Evolutionary conservation across 345 rosid species (phyloP), one percentile per base, ranked within the genome.

Genomic region (Populus pruinosa): DNA sequence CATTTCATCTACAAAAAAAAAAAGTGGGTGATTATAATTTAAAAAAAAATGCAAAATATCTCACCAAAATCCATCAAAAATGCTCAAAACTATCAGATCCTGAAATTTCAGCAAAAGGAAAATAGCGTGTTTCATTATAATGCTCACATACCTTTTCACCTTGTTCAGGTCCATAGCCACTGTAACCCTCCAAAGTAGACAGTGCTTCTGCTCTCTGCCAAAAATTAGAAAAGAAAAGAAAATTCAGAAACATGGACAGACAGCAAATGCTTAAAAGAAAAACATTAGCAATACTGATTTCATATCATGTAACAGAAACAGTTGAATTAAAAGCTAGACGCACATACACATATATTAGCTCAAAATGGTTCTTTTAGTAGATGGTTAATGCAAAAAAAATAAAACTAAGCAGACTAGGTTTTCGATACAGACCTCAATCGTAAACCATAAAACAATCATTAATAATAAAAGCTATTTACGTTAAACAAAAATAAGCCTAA

Each of bases 81-180:
- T 50, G 33, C 41, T 50, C 11, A 13, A 0, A 13, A 23, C 38
- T 31, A 63, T 13, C 5, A 56, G 67, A 43, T 50, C 35, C 67
- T 44, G 73, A 70, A 79, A 47, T 49, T 23, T 12, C 29, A 25
- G 39, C 29, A 64, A 62, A 49, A 17, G 4, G 31, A 21, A 27
- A 74, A 38, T 63, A 47, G 6, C 14, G 16, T 47, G 17, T 14
- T 13, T 53, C 43, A n/a, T 41, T 69, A 47, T 31, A 50, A 59
- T 74, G 44, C n/a, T 8, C 18, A 74, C 90, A 43, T 85, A 93
- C 99, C 77, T 87, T 92, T 89, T 91, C 94, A 83, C 99, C 99
- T 86, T 96, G 99, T 83, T 96, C 99, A 66, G 91, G 88, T 77
- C 98, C 99, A 74, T 96, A 96, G 36, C 98, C 98, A 84, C 96